Base-by-base conservation (phyloP, 352 stramenopile species). In the Phytopythium cucurbitacearum region DNA sequence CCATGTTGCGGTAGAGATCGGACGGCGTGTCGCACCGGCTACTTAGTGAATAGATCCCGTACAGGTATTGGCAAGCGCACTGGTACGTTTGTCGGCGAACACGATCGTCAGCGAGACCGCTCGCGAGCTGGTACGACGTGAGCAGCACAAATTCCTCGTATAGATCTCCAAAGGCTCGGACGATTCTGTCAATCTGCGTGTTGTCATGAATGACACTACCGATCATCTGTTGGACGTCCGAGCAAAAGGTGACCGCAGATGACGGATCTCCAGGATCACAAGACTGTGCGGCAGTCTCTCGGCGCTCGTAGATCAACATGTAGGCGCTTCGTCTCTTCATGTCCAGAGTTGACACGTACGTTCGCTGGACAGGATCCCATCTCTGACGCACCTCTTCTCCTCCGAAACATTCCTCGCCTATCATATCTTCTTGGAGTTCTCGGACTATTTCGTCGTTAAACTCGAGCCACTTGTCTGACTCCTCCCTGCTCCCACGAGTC, bases 401-500 rank as follows among this genome's bases (percentile, higher is more conserved):
- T 4, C 93, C 93, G 66, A 97, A 98, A 56, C 88, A 97, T 57
- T 97, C 86, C 5, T 80, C 76, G 3, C 56, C 67, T 51, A 98
- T 80, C 13, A 79, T 78, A 2, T 76, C 59, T 0, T 73, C 53
- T 39, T 97, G 71, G 49, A 98, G 97, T 0, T 73, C 60, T 13
- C 77, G 73, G 1, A 98, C 89, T 15, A 80, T 61, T 43, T 92
- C 81, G 62, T 98, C 93, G 60, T 98, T 98, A 64, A 97, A 97
- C 55, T 97, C 87, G 7, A 96, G 73, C 93, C 93, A 98, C 11
- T 56, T 46, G n/a, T 64, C 48, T 13, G 32, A 59, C 34, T 51
- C 12, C 7, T 34, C 16, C 13, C 7, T 40, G 0, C 60, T 50
- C 7, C 65, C 42, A 7, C 15, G 3, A 1, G 13, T 21, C 36